These are phyloP conservation scores for Alternaria solani DNA, from an alignment of 2,329 filamentous ascomycete species.

Conservation along the genomic window DNA sequence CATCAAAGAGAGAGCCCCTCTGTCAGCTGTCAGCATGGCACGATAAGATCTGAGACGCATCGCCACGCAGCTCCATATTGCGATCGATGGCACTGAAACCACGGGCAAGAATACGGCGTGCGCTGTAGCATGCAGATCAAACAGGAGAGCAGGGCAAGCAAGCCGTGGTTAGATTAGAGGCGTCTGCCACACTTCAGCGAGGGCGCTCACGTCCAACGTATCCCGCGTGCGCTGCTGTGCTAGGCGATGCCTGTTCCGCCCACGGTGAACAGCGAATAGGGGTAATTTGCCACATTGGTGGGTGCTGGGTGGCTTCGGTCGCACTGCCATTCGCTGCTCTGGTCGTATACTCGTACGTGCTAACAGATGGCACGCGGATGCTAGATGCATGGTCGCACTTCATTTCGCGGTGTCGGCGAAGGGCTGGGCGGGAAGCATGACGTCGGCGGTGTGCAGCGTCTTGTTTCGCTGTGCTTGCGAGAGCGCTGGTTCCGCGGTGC, in stretches of 20 bases:
- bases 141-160: slow-evolving; percentile 18
- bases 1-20: neutral
- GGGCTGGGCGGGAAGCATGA: neutral
- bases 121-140: slow-evolving; percentile 25
- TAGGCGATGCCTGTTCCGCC: slow-evolving; percentile 8
- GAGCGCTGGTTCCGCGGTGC: neutral
- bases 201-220: slow-evolving; percentile 14
- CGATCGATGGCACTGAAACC: slow-evolving; percentile 13
- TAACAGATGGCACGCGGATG: slow-evolving; percentile 1
- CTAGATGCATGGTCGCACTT: slow-evolving; percentile 1
- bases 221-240: neutral
- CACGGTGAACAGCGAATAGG: slow-evolving; percentile 14
- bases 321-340: slow-evolving; percentile 9
- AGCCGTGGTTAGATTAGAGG: slow-evolving; percentile 6
- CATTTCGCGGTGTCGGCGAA: slow-evolving; percentile 2
- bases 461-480: neutral
- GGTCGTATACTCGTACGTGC: slow-evolving; percentile 14
- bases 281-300: slow-evolving; percentile 19
- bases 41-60: neutral
- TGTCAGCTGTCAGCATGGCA: slow-evolving; percentile 4
- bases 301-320: slow-evolving; percentile 9
- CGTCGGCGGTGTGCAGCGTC: slow-evolving; percentile 4
- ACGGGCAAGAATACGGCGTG: slow-evolving; percentile 2
- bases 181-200: slow-evolving; percentile 7
- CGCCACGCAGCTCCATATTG: neutral